Percentiles rank a stretch among this genome's conserved stretches.
These are phyloP conservation scores for Dothideomycetidae sp. DNA, from an alignment of 2,329 filamentous ascomycete species.

Conservation along the genomic window DNA sequence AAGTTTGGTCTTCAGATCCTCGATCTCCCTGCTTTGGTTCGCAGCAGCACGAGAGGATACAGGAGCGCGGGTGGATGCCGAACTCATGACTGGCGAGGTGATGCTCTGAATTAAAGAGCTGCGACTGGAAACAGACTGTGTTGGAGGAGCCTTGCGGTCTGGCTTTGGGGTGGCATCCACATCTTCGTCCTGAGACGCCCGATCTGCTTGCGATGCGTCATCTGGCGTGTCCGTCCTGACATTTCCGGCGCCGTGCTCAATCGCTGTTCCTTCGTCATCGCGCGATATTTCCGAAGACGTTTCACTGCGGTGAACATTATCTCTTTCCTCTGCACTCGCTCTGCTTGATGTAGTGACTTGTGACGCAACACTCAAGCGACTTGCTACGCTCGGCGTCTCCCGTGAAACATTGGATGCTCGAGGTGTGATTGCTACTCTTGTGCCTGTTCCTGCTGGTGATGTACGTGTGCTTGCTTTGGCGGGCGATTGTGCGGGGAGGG, in stretches of 20 bases:
- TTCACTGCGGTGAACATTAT: not conserved
- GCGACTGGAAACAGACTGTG: conserved; percentile 17
- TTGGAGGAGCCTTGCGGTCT: conserved; percentile 4
- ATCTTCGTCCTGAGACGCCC: not conserved
- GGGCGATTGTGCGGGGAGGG: conserved; percentile 17
- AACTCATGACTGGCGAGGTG: conserved; percentile 4
- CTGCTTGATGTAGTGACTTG: conserved; percentile 5
- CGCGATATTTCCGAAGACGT: conserved; percentile 3
- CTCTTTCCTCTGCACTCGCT: conserved; percentile 8
- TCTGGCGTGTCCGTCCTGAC: conserved; percentile 11
- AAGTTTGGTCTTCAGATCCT: conserved; percentile 79
- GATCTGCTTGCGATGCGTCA: conserved; percentile 11
- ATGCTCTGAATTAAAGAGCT: conserved; percentile 19
- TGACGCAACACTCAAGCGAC: conserved; percentile 2
- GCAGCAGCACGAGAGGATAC: conserved; percentile 31
- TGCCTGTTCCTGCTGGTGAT: conserved; percentile 1
- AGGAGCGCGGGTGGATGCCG: conserved; percentile 4
- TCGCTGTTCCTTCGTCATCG: conserved; percentile 8
- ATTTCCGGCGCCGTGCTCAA: conserved; percentile 10
- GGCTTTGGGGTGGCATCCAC: conserved; percentile 3
- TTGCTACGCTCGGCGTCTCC: no score
- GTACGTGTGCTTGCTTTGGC: conserved; percentile 11
- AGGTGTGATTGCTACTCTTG: not conserved
- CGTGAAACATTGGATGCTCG: not conserved
- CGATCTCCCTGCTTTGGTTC: conserved; percentile 50